Base-by-base conservation (phyloP, 768 basidiomycete species). In the Amanita phalloides region DNA sequence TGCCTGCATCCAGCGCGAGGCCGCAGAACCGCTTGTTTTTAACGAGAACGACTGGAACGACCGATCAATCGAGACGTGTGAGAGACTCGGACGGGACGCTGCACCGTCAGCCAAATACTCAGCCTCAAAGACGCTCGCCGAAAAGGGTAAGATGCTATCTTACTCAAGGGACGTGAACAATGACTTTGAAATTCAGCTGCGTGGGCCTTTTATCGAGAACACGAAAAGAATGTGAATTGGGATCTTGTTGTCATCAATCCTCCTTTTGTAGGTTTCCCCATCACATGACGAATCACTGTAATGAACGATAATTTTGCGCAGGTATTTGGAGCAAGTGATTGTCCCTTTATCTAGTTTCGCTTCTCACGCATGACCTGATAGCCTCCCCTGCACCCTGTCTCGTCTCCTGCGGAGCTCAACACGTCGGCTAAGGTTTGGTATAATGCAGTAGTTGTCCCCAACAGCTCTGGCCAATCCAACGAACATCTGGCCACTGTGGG, bases 61-160 rank as follows among this genome's bases (percentile, higher is more conserved):
- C 11, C 66, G 66, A 47, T 66, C 75, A 4, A 58, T 77, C 14
- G 59, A 66, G 45, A 66, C 68, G 6, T 70, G 78, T 13, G 67
- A 75, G 51, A 67, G 76, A 53, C 65, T 77, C 42, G 83, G 82
- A 0, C 62, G 66, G 13, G 67, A 73, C 1, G 76, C 77, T 0
- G 51, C 61, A 0, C 53, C 54, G 0, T 54, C 61, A n/a, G 54
- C 63, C 17, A 78, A 75, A 56, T 88, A 89, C 61, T 58, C 70
- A 20, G 78, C 81, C 2, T 78, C 77, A 14, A 88, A 89, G 68
- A 73, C 71, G 2, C 67, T 85, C 1, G 81, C 84, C 0, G 87
- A 90, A 64, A 70, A 68, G 64, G 72, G 79, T 76, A 51, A 6
- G 48, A 54, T 49, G 8, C 7, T n/a, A 17, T 17, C 10, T 35